phyloP scores from a whole-genome alignment of 495 filamentous ascomycete species.

The Aspergillus affinis region DNA sequence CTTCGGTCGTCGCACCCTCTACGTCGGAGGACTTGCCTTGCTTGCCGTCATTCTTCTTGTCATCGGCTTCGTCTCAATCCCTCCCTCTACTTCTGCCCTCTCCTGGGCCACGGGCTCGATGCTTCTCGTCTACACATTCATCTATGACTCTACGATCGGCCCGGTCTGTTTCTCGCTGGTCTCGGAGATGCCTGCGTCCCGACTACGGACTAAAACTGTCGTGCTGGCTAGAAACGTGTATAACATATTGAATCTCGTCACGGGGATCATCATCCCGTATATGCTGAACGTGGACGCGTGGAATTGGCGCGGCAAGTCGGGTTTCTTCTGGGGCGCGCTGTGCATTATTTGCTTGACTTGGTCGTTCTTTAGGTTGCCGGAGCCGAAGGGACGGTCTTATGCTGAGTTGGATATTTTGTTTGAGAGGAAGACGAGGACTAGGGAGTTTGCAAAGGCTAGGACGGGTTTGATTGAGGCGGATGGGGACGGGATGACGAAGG shows the following conservation, averaged over 20 bases:
- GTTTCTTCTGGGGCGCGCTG: conserved; percentile 64
- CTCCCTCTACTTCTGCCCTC: conserved; percentile 57
- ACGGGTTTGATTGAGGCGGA: conserved; percentile 1
- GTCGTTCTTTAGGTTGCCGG: conserved; percentile 62
- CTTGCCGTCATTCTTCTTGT: conserved; percentile 55
- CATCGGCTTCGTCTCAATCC: conserved; percentile 26
- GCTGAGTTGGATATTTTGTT: conserved; percentile 48
- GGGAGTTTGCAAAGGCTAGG: conserved; percentile 45
- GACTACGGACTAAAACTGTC: conserved; percentile 64
- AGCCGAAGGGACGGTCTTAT: conserved; percentile 59
- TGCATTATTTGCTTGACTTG: conserved; percentile 63
- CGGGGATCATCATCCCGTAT: conserved; percentile 61
- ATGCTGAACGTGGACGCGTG: conserved; percentile 63
- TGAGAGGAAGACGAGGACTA: conserved; percentile 50
- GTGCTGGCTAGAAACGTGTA: conserved; percentile 58
- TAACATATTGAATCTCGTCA: conserved; percentile 58
- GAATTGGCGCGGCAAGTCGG: conserved; percentile 62
- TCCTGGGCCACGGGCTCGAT: conserved; percentile 47
- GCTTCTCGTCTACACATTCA: conserved; percentile 60
- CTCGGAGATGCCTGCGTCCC: conserved; percentile 58
- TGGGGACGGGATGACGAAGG: neutral
- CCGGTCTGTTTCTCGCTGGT: conserved; percentile 68
- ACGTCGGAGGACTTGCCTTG: conserved; percentile 55
- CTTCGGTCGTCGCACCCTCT: conserved; percentile 62
- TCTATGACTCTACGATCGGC: conserved; percentile 63